Base-by-base conservation (phyloP, 306 rosid species). In the Rosa rugosa region DNA sequence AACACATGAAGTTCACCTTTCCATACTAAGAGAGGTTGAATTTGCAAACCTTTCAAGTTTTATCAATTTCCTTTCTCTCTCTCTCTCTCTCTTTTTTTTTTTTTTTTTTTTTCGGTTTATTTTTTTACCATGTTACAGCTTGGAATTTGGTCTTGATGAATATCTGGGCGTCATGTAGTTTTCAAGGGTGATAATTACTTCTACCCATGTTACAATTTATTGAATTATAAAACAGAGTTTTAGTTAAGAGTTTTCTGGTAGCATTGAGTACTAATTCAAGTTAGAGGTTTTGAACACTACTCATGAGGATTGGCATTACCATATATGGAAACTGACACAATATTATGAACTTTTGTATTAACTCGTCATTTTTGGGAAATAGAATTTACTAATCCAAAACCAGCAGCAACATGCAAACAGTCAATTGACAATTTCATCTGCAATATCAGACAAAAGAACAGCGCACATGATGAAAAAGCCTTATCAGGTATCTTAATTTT, bases 11-110 rank as follows among this genome's bases (percentile, higher is more conserved):
- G 80, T 88, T 1, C 91, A 89, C 53, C 89, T 91, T 81, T 89
- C 97, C 6, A 86, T 91, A 14, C 1, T 91, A 34, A 79, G 93
- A 86, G 97, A 91, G 93, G 93, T 88, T 22, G 6, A 40, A 57
- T 23, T 63, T 31, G 34, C 9, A 27, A 34, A 44, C 3, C 31
- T 22, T 38, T 23, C 3, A 20, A 64, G 8, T 36, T 49, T 72
- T n/a, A 4, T 27, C 14, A 56, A 2, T 20, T n/a, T 8, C 40
- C 8, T 16, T 50, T 50, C 45, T 5, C 45, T 8, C 27, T 27
- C 27, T 27, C 27, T 27, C 27, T 25, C 27, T 25, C 27, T 25
- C 27, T 25, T 1, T 25, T 25, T 31, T 5, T 41, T 41, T 5
- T 41, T 41, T 8, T 6, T 42, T 50, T 14, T 50, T 8, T 42